Evolutionary conservation across 176 grass and related monocot species (phyloP), one percentile per base, ranked within the genome.

Genomic region (Phoenix dactylifera): DNA sequence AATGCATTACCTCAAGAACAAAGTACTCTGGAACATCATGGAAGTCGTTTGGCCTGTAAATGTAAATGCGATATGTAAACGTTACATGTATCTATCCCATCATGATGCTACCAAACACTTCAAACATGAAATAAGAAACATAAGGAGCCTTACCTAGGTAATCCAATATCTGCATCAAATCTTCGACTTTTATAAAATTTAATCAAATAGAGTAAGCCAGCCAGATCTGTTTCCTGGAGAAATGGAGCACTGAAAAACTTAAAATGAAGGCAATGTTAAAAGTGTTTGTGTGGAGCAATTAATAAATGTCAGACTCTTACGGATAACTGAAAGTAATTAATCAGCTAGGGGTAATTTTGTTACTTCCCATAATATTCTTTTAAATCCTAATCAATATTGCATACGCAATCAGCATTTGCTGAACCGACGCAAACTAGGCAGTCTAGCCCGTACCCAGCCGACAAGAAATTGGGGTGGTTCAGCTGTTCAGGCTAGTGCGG

Each of bases 1-100:
- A 88, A 64, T 78, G 84, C 87, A 97, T 97, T 97, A 97, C 92
- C 92, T 97, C 92, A 80, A 97, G 87, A 88, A 97, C 92, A 82
- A 91, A 97, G 78, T 97, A 97, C 63, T 97, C 92, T 18, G 83
- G 83, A 69, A 97, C 77, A 69, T 97, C 84, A 62, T 72, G 87
- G 67, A 97, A 97, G 75, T 91, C 81, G 15, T 97, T 97, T 20
- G 78, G 78, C 82, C 92, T 97, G 75, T 79, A 70, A 87, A 60
- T 75, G 35, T 12, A 14, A 44, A 44, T 44, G 35, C 3, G 7
- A 44, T 0, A 0, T 30, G 28, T 30, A 30, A 30, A 30, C 28
- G 6, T 30, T 30, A 30, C 28, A 30, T 12, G 10, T 12, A 44
- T 12, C 7, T 44, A 44, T 44, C 35, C 10, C 35, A 57, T 29